A percentile compares a stretch with the other conserved stretches of the same genome.
phyloP scores from a whole-genome alignment of 805 yeast genomes.

The Pichia paraexigua region DNA sequence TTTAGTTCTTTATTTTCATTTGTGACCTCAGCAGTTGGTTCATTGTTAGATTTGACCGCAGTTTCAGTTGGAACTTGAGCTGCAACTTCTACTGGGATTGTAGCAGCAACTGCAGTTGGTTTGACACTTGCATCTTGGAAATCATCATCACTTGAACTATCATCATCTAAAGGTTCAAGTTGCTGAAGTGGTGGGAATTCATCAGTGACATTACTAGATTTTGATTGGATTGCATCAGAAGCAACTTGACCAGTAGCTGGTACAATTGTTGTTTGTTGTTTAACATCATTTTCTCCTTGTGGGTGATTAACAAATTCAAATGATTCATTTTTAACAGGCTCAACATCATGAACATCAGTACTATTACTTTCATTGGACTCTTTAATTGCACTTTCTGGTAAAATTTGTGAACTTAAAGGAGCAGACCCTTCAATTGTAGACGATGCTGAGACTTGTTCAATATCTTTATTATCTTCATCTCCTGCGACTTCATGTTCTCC shows the following conservation, averaged over 20 bases:
- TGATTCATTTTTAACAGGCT: constrained; percentile 32
- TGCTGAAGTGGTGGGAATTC: constrained; percentile 8
- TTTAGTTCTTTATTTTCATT: neutral
- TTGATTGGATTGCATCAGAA: neutral
- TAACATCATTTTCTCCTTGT: neutral
- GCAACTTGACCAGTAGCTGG: neutral
- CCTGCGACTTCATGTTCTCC: constrained; percentile 29
- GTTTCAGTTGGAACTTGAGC: neutral
- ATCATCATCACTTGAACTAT: constrained; percentile 9
- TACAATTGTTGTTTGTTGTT: neutral
- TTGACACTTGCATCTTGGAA: constrained; percentile 4
- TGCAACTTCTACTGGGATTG: neutral
- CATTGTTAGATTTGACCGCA: neutral
- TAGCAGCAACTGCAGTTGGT: neutral
- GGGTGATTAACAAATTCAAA: constrained; percentile 48
- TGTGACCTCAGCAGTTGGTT: constrained; percentile 3
- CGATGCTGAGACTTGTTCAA: constrained; percentile 34
- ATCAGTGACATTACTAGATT: constrained; percentile 4
- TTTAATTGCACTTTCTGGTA: constrained; percentile 22
- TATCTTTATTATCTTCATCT: constrained; percentile 31
- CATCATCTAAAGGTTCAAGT: constrained; percentile 4
- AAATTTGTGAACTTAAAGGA: constrained; percentile 22
- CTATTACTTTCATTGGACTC: neutral
- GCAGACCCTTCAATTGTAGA: constrained; percentile 27
- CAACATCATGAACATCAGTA: constrained; percentile 8